These are phyloP conservation scores for Chlorella ohadii DNA, from an alignment of 139 green algal species.

Conservation along the genomic window DNA sequence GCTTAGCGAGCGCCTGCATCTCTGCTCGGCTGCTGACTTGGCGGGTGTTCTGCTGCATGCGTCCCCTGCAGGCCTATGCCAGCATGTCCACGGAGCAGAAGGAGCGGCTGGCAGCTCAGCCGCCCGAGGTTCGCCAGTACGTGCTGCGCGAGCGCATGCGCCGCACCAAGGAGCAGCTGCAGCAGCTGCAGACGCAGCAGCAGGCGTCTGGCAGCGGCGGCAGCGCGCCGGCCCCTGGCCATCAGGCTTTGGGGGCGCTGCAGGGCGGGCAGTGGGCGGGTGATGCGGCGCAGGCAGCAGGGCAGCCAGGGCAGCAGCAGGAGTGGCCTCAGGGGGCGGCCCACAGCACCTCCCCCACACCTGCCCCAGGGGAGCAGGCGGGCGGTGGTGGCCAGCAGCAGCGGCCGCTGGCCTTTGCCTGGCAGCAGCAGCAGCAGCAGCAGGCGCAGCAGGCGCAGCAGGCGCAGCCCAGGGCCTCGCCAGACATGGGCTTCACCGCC, in stretches of 20 bases:
- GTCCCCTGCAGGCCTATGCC: neutral
- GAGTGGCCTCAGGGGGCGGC: too few relatives aligned
- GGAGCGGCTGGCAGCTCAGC: slow-evolving; percentile 22
- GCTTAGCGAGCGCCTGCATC: too few relatives aligned
- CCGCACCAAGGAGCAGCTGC: slow-evolving; percentile 7
- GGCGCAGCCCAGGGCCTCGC: neutral
- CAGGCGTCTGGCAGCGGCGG: neutral
- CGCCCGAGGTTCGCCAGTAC: slow-evolving; percentile 8
- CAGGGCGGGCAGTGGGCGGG: neutral
- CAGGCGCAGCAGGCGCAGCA: neutral
- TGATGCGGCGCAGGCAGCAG: neutral
- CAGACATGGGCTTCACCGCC: neutral
- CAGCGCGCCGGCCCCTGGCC: too few relatives aligned
- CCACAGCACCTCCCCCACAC: too few relatives aligned
- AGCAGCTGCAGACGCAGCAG: slow-evolving; percentile 16
- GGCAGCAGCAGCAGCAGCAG: neutral
- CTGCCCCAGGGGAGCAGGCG: neutral
- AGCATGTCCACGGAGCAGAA: slow-evolving; percentile 19
- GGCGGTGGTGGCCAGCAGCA: neutral
- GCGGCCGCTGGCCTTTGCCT: neutral
- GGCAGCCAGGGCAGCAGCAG: too few relatives aligned
- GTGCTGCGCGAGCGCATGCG: slow-evolving; percentile 28
- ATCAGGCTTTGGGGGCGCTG: neutral
- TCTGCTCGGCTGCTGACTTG: too few relatives aligned
- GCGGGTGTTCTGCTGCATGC: too few relatives aligned